A percentile compares a stretch with the other conserved stretches of the same genome.
These are phyloP conservation scores for Penicillium sp. DNA, from an alignment of 2,329 filamentous ascomycete genomes.

Conservation along the genomic window DNA sequence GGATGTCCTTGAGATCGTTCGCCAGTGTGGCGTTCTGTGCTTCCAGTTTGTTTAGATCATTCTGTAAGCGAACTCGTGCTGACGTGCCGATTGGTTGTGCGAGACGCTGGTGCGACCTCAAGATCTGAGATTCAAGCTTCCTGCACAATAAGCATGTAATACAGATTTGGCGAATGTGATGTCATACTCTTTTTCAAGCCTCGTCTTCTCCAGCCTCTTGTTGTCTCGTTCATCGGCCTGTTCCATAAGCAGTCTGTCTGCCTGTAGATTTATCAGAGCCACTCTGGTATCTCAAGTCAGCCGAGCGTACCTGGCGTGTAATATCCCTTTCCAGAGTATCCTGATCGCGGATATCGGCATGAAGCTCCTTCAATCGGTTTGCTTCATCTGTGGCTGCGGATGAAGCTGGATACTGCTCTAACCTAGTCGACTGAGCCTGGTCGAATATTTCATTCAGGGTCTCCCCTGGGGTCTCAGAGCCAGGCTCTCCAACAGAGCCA, in stretches of 20 bases:
- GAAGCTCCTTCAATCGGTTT: conserved; percentile 64
- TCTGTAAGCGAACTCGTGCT: conserved; percentile 50
- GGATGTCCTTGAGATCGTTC: conserved; percentile 79
- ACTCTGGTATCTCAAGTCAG: not conserved
- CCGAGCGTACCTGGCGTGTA: conserved; percentile 55
- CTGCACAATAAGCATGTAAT: conserved; percentile 33
- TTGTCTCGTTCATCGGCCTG: conserved; percentile 68
- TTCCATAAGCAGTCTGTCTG: conserved; percentile 63
- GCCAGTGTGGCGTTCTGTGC: conserved; percentile 68
- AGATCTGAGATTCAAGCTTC: conserved; percentile 69
- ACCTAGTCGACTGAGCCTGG: not conserved
- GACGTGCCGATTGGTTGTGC: conserved; percentile 59
- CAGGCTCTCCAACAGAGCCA: not conserved
- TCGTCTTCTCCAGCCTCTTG: conserved; percentile 65
- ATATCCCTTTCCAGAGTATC: conserved; percentile 91
- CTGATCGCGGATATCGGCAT: conserved; percentile 77
- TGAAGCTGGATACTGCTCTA: not conserved
- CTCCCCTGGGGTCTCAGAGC: not conserved
- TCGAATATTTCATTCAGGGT: not conserved
- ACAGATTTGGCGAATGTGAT: not conserved
- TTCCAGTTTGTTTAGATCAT: conserved; percentile 69
- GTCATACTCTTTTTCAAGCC: conserved; percentile 51
- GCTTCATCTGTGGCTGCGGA: conserved; percentile 56
- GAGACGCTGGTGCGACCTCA: conserved; percentile 62
- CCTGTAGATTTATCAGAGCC: conserved; percentile 38